Conservation (phyloP, 2,329 filamentous ascomycete species). For the Neopestalotiopsis rosae region DNA sequence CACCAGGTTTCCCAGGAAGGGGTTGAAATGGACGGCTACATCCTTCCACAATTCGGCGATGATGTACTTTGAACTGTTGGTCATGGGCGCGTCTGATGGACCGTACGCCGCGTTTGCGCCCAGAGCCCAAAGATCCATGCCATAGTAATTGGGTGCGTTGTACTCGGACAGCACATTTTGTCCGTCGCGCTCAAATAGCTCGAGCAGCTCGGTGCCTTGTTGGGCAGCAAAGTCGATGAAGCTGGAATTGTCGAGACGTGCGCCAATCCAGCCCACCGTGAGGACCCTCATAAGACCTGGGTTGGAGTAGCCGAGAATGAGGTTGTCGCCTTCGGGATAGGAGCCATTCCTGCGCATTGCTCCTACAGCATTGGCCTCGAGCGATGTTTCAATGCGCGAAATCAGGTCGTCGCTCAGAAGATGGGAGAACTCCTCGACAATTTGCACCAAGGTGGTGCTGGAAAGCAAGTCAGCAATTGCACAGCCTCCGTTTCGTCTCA, state of each 20-base stretch:
- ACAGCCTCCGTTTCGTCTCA: neutral
- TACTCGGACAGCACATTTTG: constrained; percentile 40
- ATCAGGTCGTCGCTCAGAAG: constrained; percentile 38
- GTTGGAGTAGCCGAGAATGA: constrained; percentile 46
- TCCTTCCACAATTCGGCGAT: constrained; percentile 40
- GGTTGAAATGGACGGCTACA: constrained; percentile 41
- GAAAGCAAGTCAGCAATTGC: neutral
- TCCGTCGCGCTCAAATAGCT: constrained; percentile 33
- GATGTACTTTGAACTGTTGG: constrained; percentile 34
- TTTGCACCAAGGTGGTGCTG: constrained; percentile 40
- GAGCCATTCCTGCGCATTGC: constrained; percentile 46
- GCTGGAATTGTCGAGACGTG: constrained; percentile 41
- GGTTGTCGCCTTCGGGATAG: constrained; percentile 43
- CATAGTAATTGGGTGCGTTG: constrained; percentile 47
- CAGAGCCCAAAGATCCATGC: constrained; percentile 46
- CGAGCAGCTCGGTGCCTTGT: constrained; percentile 35
- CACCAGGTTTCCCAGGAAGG: constrained; percentile 40
- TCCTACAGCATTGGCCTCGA: constrained; percentile 42
- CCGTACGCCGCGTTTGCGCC: constrained; percentile 44
- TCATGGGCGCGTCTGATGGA: constrained; percentile 34
- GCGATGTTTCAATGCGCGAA: constrained; percentile 40
- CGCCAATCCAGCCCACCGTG: constrained; percentile 46
- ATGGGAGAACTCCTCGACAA: constrained; percentile 40
- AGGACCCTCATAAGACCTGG: constrained; percentile 46
- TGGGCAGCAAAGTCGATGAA: constrained; percentile 43